Evolutionary conservation across 345 rosid species (phyloP), one percentile per base, ranked within the genome.

Genomic region (Populus ilicifolia): DNA sequence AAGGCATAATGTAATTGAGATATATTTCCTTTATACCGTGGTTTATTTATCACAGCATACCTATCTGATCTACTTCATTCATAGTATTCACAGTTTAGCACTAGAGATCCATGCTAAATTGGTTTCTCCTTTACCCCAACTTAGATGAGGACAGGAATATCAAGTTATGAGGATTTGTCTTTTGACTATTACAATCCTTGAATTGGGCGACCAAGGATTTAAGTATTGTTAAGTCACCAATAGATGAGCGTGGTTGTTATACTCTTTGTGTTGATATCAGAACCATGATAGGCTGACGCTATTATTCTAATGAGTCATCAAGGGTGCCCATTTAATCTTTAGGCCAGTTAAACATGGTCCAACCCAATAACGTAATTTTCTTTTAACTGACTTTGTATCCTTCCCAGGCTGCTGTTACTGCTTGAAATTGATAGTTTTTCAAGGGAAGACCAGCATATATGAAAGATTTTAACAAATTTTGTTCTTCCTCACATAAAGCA

Each of bases 391-490:
- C 39, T 0, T 54, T n/a, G 48, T 11, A 70, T 63, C 44, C 38
- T 18, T 52, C 21, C 23, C 61, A 1, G 66, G 38, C 13, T 18
- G 18, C 43, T 66, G 16, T 25, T 69, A 27, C 50, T n/a, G 23
- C 61, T 75, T 72, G 54, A 9, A 36, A 33, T 67, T 11, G 18
- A 74, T 70, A 65, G 20, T 39, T 29, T 63, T 70, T 69, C 63
- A 38, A 61, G 67, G 10, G 70, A 67, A 77, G 48, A 46, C 50
- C 50, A 73, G 75, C 8, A 30, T 30, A 46, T 29, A 18, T 62
- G 17, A 46, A 14, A 10, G n/a, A 44, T 25, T 44, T 33, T 67
- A 27, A 36, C 52, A 65, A 67, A 33, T 67, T 41, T 12, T 5
- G 2, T 17, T 17, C 21, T 20, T 33, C 56, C 35, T 50, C 21